These are phyloP conservation scores for Persicaria tinctoria DNA, from an alignment of 148 eudicot species.

Conservation along the genomic window DNA sequence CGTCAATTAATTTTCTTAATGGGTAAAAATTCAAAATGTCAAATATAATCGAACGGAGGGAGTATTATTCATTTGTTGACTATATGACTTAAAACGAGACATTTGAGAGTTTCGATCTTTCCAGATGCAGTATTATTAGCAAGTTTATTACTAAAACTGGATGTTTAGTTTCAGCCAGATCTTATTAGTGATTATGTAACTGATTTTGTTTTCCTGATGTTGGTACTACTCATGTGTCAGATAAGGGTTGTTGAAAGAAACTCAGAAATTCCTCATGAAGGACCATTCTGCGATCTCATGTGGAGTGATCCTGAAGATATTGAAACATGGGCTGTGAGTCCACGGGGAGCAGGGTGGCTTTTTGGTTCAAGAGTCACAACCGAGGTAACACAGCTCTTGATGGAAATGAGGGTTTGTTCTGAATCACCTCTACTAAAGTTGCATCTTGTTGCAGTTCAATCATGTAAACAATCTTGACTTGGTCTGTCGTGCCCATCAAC, in stretches of 20 bases:
- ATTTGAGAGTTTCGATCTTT: conserved; percentile 3
- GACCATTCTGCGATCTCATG: conserved; percentile 98
- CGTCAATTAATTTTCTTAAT: no score
- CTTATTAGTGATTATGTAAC: background rate
- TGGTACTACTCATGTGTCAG: conserved; percentile 28
- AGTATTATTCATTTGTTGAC: background rate
- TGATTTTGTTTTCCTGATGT: background rate
- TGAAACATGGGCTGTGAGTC: conserved; percentile 99
- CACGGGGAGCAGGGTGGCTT: conserved; percentile 99
- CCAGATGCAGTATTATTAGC: background rate
- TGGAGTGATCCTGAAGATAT: conserved; percentile 99
- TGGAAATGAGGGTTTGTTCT: background rate
- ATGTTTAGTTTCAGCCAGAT: background rate
- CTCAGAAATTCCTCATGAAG: conserved; percentile 99
- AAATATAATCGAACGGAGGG: no score
- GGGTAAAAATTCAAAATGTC: no score
- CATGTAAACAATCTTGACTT: conserved; percentile 96
- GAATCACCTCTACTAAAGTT: background rate
- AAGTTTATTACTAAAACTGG: background rate
- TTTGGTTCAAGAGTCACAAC: conserved; percentile 98
- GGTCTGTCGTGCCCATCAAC: conserved; percentile 99
- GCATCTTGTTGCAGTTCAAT: conserved; percentile 62
- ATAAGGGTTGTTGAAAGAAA: conserved; percentile 89
- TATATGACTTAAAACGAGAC: background rate
- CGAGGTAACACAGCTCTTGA: conserved; percentile 43